Base-by-base conservation (phyloP, 2,329 filamentous ascomycete species). In the Microsporum audouinii region DNA sequence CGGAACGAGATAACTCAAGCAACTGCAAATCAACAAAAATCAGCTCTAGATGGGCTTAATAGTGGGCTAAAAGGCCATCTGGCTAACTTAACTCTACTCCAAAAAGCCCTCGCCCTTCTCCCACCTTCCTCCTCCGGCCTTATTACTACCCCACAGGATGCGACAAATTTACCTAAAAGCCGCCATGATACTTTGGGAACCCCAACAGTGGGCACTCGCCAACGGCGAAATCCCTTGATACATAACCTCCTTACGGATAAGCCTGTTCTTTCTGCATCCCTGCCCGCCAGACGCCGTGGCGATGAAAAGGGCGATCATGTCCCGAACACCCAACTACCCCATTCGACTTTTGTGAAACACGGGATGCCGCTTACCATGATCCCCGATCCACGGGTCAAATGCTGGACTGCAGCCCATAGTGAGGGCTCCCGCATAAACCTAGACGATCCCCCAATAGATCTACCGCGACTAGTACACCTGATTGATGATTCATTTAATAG, bases 161-260 rank as follows among this genome's bases (percentile, higher is more conserved):
- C 91, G 12, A 90, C 91, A 63, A 83, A 80, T 63, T 83, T 81
- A 38, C 74, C 78, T 12, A 67, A 67, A 29, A 64, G 68, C 39
- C 64, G 70, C 0, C 65, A 69, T 41, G 64, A 68, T 7, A 62
- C 68, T 12, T 63, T 70, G 31, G 73, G 75, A 60, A 65, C 72
- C 6, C 75, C 77, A 4, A 78, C 79, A 57, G 78, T 84, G 62
- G 78, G 78, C 61, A 84, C 82, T 59, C 79, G 81, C 72, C 76
- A 81, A 73, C 82, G 84, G 61, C 83, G 83, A 69, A 99, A 99
- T 68, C 91, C 91, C 0, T 78, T 99, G 1, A 94, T 99, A 53
- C 91, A 99, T 74, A 97, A 96, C 68, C 83, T 99, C 1, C 81
- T 99, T 7, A 99, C 94, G 1, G 94, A 99, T 75, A 95, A 96